Evolutionary conservation across 768 basidiomycete genomes (phyloP).

Genomic region (Russula griseocarnosa): DNA sequence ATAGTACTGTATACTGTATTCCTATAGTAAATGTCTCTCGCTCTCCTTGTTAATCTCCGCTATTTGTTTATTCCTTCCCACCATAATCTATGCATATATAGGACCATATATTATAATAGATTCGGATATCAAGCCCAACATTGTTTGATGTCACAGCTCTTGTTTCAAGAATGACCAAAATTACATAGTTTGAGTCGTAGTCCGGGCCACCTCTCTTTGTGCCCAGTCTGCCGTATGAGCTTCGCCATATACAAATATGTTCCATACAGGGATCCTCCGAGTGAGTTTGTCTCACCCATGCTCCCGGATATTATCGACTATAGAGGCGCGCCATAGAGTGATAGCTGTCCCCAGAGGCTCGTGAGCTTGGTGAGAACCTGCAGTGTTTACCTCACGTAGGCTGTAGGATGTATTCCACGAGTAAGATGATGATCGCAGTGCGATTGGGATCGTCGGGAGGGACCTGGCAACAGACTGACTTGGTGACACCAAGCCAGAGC

Average conservation of each 20-base stretch:
- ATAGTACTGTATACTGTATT: no score
- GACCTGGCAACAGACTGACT: conserved; percentile 12
- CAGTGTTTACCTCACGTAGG: conserved; percentile 35
- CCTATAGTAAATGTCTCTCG: no score
- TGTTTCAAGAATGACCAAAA: not conserved
- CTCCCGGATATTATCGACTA: conserved; percentile 42
- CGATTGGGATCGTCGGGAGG: not conserved
- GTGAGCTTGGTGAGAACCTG: conserved; percentile 33
- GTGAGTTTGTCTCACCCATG: conserved; percentile 55
- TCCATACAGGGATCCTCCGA: conserved; percentile 53
- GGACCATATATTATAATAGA: no score
- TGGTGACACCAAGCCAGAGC: no score
- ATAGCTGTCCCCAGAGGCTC: conserved; percentile 58
- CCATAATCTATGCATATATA: no score
- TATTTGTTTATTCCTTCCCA: no score
- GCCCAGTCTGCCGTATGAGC: conserved; percentile 52
- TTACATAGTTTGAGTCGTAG: conserved; percentile 16
- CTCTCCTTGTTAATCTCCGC: no score
- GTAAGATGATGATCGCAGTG: not conserved
- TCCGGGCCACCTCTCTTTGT: conserved; percentile 39
- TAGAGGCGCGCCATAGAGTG: conserved; percentile 52
- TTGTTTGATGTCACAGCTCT: no score
- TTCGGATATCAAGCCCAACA: no score
- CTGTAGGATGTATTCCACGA: conserved; percentile 25
- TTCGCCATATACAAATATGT: conserved; percentile 39